These are phyloP conservation scores for Pythium periplocum DNA, from an alignment of 352 stramenopile species.

Conservation along the genomic window DNA sequence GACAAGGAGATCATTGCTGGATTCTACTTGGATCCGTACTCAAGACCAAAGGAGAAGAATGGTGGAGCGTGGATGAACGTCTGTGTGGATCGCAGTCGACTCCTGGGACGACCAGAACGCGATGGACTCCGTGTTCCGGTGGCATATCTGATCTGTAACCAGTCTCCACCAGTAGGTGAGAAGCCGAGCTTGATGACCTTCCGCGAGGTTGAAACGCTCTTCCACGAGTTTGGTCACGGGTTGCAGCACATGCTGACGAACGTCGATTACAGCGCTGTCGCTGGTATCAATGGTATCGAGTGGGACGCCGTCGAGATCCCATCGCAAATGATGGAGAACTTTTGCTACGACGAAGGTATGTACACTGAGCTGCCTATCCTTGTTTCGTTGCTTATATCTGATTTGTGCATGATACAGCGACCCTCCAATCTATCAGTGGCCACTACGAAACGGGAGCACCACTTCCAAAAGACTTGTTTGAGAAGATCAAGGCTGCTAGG, in stretches of 20 bases:
- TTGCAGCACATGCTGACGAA: conserved; percentile 99
- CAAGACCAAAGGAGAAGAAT: conserved; percentile 95
- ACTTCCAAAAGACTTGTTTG: conserved; percentile 92
- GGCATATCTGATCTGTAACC: conserved; percentile 98
- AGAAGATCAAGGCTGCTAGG: conserved; percentile 94
- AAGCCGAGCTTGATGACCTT: conserved; percentile 98
- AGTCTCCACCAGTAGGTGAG: conserved; percentile 89
- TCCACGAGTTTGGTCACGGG: conserved; percentile 96
- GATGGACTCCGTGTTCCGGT: conserved; percentile 86
- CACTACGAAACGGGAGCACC: conserved; percentile 86
- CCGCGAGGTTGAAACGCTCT: conserved; percentile 95
- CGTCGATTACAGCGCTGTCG: conserved; percentile 93
- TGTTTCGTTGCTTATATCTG: neutral
- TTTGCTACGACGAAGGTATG: conserved; percentile 92
- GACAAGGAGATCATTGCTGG: conserved; percentile 87
- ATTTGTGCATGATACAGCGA: conserved; percentile 41
- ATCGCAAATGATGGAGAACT: conserved; percentile 99
- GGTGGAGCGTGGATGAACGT: conserved; percentile 98
- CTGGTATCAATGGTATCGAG: conserved; percentile 96
- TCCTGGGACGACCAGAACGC: conserved; percentile 58
- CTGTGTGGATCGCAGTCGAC: conserved; percentile 91
- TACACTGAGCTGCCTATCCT: neutral
- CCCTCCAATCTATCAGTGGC: conserved; percentile 72
- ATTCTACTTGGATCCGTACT: conserved; percentile 98
- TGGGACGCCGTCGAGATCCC: conserved; percentile 98